Base-by-base conservation (phyloP, 129 eudicot species). In the Helianthus tuberosus region DNA sequence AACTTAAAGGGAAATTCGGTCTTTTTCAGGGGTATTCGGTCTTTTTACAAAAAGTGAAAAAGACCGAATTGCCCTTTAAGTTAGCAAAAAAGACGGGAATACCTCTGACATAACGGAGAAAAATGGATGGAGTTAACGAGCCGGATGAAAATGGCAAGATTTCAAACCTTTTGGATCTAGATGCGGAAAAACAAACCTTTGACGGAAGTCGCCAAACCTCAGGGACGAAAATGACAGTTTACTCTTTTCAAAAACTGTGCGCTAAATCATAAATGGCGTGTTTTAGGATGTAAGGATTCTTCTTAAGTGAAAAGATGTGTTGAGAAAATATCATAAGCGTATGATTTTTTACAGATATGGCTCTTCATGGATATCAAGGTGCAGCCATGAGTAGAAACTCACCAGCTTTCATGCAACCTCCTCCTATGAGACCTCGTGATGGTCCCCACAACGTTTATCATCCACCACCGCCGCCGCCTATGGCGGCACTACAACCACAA, bases 391-490 rank as follows among this genome's bases (percentile, higher is more conserved):
- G 75, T 75, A 81, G 91, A 84, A 76, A 68, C 76, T 54, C 89
- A 1, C 39, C 76, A 64, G 65, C 82, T 74, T 86, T 82, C 68
- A 61, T 86, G 44, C 96, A 86, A 75, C 79, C 75, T 67, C 59
- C 69, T 71, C 53, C 59, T 78, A 39, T 72, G 6, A 67, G 85
- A 64, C 75, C 82, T 52, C 90, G 82, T 51, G 89, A 85, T 62
- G 85, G 86, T 52, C 87, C 81, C 69, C 89, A 76, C 78, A 80
- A 74, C 77, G 63, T 84, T 79, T 87, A 77, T 79, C 89, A 81
- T 74, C 81, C 78, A 27, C 81, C 78, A 27, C 75, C 84, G 3
- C 75, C 13, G 1, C 74, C 68, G 11, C 83, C 78, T 43, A 50
- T 87, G 71, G 88, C 84, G 48, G 90, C 78, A 68, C 66, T 80